Evolutionary conservation across 2,329 filamentous ascomycete species (phyloP), one percentile per base, ranked within the genome.

Genomic region (Annulohypoxylon truncatum): DNA sequence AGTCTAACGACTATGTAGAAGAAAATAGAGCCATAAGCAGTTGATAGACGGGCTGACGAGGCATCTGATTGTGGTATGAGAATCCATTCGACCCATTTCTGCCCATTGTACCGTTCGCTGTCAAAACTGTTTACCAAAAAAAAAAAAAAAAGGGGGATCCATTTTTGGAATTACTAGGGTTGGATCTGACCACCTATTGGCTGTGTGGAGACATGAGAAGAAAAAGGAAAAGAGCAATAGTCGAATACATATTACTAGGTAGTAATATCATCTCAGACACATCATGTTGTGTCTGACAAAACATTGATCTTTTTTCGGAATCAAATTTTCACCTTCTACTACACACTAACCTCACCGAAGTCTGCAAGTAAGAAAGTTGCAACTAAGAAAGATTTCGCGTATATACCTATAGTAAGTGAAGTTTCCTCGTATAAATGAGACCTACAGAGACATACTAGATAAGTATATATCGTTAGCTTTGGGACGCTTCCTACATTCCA

Each of bases 141-240:
- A 50, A 29, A 46, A 46, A 28, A 50, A 50, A 33, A 54, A 61
- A 50, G 38, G 52, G 53, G 46, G 50, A 24, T 28, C 50, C 38
- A 47, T 56, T 51, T 56, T 35, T 60, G 33, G 56, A 24, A 61
- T 54, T 44, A 61, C 56, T 55, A 64, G 55, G 58, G 50, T 18
- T 3, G 15, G 22, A 59, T 51, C 64, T 48, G 54, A 54, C 53
- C 53, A 66, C 53, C 18, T 26, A 31, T 18, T 54, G 26, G 38
- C 15, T 20, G 29, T 54, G 58, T 61, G 57, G 57, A 50, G 40
- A 63, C 10, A 31, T 26, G 44, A 38, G 50, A 35, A 28, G 35
- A 54, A 52, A 50, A 54, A 24, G 31, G 10, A 56, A 56, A 35
- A 52, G 20, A 54, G 18, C 38, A 31, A 60, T 50, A 38, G 26